Base-by-base conservation (phyloP, 2,329 filamentous ascomycete genomes). In the Fusarium kyushuense region DNA sequence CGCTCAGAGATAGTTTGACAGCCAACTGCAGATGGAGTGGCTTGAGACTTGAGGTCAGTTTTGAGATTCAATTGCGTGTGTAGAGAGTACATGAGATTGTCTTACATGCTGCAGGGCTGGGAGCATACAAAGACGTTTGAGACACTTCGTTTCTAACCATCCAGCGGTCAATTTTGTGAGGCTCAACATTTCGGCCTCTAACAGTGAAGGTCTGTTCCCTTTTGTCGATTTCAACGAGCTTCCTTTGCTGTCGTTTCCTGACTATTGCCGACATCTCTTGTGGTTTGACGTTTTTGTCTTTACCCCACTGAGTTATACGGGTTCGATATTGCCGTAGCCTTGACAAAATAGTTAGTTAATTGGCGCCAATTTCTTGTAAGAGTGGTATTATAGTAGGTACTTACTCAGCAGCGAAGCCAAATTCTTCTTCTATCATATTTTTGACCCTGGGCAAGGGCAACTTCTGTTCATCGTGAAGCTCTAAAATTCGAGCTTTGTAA, bases 31-130 rank as follows among this genome's bases (percentile, higher is more conserved):
- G 58, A 62, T 2, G 58, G 58, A 0, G 58, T 61, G 25, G 58
- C 58, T 61, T n/a, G 1, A 1, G 10, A 3, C 16, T 0, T 1
- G 0, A 29, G 2, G 19, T 62, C 1, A 62, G 29, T 1, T 9
- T 6, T 6, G 3, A 40, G 7, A 14, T 8, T 13, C 3, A 29
- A 12, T 14, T 4, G 2, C 6, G 10, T 13, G 5, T 16, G 8
- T 0, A 16, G 6, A 16, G 3, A 1, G 0, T 3, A 0, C 5
- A 0, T 2, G 10, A 6, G 3, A 1, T 8, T 3, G 2, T 29
- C 56, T 61, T 40, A 62, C 58, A 54, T 29, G 33, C 40, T 12
- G 13, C 27, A 7, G 58, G 40, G 23, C 46, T 62, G 0, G 56
- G 45, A 14, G 23, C 58, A 42, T 62, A 61, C 4, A 61, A 5